Percentiles rank a stretch among this genome's conserved stretches.
Conservation (phyloP, 176 grass and related monocot genomes). For the Aegilops sharonensis region DNA sequence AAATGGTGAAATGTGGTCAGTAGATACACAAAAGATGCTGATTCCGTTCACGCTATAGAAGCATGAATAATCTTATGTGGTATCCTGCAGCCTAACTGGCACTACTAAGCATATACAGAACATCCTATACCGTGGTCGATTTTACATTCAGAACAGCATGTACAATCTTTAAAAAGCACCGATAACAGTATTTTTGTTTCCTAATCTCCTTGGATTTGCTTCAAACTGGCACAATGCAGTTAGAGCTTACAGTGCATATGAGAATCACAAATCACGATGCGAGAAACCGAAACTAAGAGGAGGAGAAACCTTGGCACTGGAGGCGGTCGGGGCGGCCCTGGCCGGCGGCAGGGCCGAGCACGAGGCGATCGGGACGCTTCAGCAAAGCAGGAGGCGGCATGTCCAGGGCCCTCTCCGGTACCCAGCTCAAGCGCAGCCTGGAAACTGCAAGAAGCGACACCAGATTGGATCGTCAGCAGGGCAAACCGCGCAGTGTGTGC, state of each 20-base stretch:
- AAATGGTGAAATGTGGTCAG: constrained; percentile 16
- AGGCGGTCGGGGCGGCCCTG: constrained; percentile 63
- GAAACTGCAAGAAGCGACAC: constrained; percentile 37
- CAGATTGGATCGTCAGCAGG: constrained; percentile 33
- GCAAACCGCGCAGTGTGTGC: background rate
- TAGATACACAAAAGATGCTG: background rate
- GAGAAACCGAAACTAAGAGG: background rate
- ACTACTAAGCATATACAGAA: background rate
- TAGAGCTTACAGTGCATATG: background rate
- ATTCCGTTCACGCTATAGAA: background rate
- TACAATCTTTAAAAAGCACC: background rate
- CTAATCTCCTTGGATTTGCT: background rate
- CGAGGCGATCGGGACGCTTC: constrained; percentile 44
- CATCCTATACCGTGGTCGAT: background rate
- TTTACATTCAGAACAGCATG: background rate
- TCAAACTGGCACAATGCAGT: background rate
- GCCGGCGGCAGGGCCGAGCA: constrained; percentile 63
- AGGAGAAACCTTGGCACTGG: constrained; percentile 57
- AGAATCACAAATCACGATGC: background rate
- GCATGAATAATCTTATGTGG: background rate
- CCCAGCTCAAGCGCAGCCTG: constrained; percentile 47
- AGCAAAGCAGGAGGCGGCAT: background rate
- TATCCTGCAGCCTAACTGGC: background rate
- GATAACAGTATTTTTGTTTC: background rate
- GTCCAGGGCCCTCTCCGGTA: constrained; percentile 15